Evolutionary conservation across 345 rosid species (phyloP), one percentile per base, ranked within the genome.

Genomic region (Citrus inodora): DNA sequence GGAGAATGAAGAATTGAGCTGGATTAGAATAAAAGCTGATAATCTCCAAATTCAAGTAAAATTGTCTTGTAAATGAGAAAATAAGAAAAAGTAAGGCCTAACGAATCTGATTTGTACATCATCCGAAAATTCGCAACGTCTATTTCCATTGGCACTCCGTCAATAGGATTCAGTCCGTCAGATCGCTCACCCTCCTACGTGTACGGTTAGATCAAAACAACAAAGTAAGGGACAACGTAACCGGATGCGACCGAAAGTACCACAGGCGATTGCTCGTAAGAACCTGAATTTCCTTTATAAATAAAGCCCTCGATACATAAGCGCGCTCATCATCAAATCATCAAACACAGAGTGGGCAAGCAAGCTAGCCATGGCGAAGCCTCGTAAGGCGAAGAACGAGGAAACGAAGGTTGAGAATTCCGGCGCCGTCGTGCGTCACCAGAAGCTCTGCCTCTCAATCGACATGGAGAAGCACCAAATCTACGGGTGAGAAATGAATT

Each of bases 381-480:
- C 94, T 78, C 90, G 97, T 19, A 96, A 92, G 85, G 88, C 92
- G 77, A 94, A 89, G 89, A 89, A 76, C 83, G 93, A 90, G 30
- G 97, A 89, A 61, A 61, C 93, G 53, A 85, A 90, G 82, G 85
- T 91, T 58, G 97, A 90, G 30, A 85, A 86, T 80, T 84, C 97
- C 40, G 94, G 93, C 68, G 97, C 95, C 40, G 85, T 90, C 27
- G 93, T 94, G 32, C 95, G 91, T 77, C 97, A 92, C 82, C 99
- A 96, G 92, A 96, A 92, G 89, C 97, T 96, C 65, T 91, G 93
- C 83, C 97, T 96, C 75, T 91, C 94, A 53, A 82, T 96, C 64
- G 97, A 96, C 87, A 79, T 88, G 71, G 87, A 85, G 25, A 82
- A 83, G 74, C 94, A 87, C 80, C 92, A 86, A 84, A 94, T 96